Percentiles rank a stretch among this genome's conserved stretches.
These are phyloP conservation scores for Verticillium klebahnii DNA, from an alignment of 2,329 filamentous ascomycete species.

Conservation along the genomic window DNA sequence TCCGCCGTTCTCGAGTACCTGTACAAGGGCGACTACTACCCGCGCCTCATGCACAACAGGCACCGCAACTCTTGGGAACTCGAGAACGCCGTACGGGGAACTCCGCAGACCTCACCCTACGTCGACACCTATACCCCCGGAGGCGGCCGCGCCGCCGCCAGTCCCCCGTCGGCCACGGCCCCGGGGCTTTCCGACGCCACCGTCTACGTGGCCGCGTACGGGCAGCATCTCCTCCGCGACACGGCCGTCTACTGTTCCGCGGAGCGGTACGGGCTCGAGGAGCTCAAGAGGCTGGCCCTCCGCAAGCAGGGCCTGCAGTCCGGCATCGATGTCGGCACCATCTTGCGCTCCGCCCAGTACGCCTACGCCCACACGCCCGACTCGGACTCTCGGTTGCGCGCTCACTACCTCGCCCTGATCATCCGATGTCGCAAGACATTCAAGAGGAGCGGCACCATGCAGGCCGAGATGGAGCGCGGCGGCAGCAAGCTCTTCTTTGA, in stretches of 20 bases:
- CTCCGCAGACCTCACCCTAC: constrained; percentile 48
- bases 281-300: constrained; percentile 85
- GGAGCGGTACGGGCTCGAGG: constrained; percentile 84
- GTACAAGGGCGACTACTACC: constrained; percentile 96
- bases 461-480: constrained; percentile 95
- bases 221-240: constrained; percentile 78
- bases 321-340: constrained; percentile 86
- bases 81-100: constrained; percentile 56
- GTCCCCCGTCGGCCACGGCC: constrained; percentile 50
- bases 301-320: constrained; percentile 92
- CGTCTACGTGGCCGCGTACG: constrained; percentile 70
- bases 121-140: constrained; percentile 29
- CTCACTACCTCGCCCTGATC: constrained; percentile 95
- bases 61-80: constrained; percentile 84
- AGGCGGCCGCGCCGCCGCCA: constrained; percentile 40
- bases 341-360: constrained; percentile 88
- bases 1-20: constrained; percentile 93
- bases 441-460: constrained; percentile 97
- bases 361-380: constrained; percentile 94
- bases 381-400: constrained; percentile 85
- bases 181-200: constrained; percentile 61
- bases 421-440: constrained; percentile 97
- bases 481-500: constrained; percentile 93
- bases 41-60: constrained; percentile 82
- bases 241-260: constrained; percentile 93